phyloP scores from a whole-genome alignment of 176 grass and related monocot species.

The Rhynchospora breviuscula region DNA sequence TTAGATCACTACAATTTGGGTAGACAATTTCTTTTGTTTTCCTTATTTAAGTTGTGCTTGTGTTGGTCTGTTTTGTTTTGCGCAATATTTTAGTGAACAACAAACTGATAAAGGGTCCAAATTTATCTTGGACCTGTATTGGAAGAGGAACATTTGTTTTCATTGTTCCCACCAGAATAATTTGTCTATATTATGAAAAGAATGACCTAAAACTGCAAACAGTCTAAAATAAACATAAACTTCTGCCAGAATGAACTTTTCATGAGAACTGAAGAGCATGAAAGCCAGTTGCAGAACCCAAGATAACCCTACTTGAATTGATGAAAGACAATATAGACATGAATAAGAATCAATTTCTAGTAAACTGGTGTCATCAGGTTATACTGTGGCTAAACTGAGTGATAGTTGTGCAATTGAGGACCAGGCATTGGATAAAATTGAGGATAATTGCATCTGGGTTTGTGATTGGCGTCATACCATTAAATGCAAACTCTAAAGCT shows the following conservation, averaged over 20 bases:
- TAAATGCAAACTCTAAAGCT: too few relatives aligned
- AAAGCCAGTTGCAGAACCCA: neutral
- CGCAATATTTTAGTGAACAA: too few relatives aligned
- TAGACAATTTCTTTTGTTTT: neutral
- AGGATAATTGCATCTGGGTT: neutral
- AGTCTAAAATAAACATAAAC: neutral
- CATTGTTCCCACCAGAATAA: neutral
- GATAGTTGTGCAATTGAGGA: neutral
- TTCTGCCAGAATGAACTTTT: neutral
- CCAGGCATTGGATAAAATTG: neutral
- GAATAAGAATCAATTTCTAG: neutral
- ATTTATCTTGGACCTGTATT: too few relatives aligned
- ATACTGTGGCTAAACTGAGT: neutral
- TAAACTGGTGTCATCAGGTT: neutral
- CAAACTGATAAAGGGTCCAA: too few relatives aligned
- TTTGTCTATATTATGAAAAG: neutral
- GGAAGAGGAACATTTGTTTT: neutral
- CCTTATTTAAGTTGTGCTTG: neutral
- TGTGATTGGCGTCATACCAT: neutral
- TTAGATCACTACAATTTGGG: too few relatives aligned
- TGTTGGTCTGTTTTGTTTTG: neutral
- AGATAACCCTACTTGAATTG: neutral
- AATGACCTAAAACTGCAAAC: neutral
- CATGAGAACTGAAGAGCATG: neutral
- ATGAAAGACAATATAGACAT: neutral